Conservation (phyloP, 331 rosid species). For the Phaseolus coccineus region DNA sequence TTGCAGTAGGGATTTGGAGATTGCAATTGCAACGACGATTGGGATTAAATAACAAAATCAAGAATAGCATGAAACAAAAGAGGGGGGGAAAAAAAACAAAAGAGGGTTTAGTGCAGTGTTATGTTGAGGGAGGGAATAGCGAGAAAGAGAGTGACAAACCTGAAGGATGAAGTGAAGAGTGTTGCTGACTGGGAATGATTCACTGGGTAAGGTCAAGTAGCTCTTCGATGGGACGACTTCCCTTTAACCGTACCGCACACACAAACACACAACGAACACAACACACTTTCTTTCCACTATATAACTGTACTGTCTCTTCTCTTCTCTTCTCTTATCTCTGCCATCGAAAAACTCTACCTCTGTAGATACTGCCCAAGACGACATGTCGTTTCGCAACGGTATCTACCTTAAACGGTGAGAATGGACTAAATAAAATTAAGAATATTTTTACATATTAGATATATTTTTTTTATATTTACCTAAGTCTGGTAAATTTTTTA, state of each 20-base stretch:
- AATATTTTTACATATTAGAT: too few species aligned
- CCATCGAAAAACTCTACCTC: neutral
- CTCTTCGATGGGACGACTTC: neutral
- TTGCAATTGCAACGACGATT: constrained; percentile 41
- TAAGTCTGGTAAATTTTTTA: too few species aligned
- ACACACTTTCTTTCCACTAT: neutral
- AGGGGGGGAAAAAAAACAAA: neutral
- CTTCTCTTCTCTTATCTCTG: neutral
- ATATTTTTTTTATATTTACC: too few species aligned
- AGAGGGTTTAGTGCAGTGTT: neutral
- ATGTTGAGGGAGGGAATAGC: neutral
- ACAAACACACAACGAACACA: neutral
- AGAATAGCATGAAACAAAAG: neutral
- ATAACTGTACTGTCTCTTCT: neutral
- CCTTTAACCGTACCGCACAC: neutral
- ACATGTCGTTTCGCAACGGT: neutral
- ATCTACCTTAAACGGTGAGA: neutral
- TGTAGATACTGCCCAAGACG: neutral
- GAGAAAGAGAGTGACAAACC: constrained; percentile 13
- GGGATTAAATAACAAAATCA: constrained; percentile 49
- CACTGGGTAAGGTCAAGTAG: constrained; percentile 1
- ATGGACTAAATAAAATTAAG: too few species aligned
- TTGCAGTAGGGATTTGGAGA: neutral
- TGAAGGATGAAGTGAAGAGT: neutral
- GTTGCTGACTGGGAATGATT: neutral